Percentiles rank a stretch among this genome's conserved stretches.
Evolutionary conservation across 2,329 filamentous ascomycete species (phyloP).

Genomic region (Xylariaceae sp.): DNA sequence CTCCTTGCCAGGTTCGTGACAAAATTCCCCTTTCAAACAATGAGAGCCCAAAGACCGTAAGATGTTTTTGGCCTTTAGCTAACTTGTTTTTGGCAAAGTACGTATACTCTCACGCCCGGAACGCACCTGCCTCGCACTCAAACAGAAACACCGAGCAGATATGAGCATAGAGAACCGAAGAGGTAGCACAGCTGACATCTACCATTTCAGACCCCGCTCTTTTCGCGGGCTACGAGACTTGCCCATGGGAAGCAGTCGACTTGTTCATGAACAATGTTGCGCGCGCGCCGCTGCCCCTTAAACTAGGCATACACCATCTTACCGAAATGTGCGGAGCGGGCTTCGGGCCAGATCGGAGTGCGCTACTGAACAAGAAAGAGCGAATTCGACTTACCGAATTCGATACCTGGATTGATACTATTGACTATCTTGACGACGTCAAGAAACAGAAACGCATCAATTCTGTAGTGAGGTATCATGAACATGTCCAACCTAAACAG

Average conservation of each 20-base stretch:
- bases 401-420: conserved; percentile 52
- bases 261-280: conserved; percentile 58
- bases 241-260: conserved; percentile 61
- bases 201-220: conserved; percentile 50
- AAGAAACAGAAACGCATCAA: conserved; percentile 11
- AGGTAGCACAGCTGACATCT: no score
- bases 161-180: no score
- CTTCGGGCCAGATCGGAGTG: conserved; percentile 50
- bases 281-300: conserved; percentile 56
- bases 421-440: conserved; percentile 55
- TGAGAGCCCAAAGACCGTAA: no score
- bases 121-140: no score
- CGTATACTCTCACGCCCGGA: no score
- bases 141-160: no score
- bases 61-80: no score
- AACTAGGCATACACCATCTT: conserved; percentile 62
- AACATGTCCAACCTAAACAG: neutral
- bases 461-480: conserved; percentile 1
- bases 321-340: conserved; percentile 62
- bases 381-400: conserved; percentile 46
- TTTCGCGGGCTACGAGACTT: conserved; percentile 54
- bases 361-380: conserved; percentile 55
- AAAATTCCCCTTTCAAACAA: no score
- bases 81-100: no score
- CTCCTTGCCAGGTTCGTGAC: conserved; percentile 48